phyloP scores from a whole-genome alignment of 768 basidiomycete genomes.

The Gloeostereum incarnatum region DNA sequence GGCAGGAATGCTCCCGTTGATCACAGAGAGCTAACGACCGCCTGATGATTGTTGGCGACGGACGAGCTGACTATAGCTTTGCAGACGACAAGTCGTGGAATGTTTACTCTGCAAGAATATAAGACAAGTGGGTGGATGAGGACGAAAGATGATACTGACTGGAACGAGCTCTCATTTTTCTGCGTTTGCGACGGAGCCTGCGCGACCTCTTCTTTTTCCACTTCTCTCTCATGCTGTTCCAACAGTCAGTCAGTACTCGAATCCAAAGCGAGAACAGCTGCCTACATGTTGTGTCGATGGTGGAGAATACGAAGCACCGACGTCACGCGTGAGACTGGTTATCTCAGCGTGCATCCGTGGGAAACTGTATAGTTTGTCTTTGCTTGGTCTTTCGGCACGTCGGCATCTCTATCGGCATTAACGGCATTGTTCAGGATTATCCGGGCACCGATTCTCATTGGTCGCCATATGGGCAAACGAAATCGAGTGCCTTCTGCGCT shows the following conservation, averaged over 20 bases:
- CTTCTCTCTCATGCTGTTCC: slow-evolving; percentile 87
- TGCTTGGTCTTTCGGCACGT: too few relatives aligned
- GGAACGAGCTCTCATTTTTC: slow-evolving; percentile 95
- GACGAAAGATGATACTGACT: slow-evolving; percentile 42
- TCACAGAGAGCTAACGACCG: too few relatives aligned
- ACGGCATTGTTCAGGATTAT: too few relatives aligned
- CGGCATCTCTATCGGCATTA: too few relatives aligned
- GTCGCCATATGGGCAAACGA: slow-evolving; percentile 21
- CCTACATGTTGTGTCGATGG: slow-evolving; percentile 13
- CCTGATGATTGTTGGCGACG: not conserved
- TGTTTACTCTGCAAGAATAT: slow-evolving; percentile 23
- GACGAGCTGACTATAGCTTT: not conserved
- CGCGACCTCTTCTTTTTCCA: slow-evolving; percentile 95
- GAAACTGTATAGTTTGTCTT: too few relatives aligned
- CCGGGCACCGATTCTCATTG: too few relatives aligned
- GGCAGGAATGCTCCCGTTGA: too few relatives aligned
- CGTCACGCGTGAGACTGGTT: too few relatives aligned
- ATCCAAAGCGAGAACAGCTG: not conserved
- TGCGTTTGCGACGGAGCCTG: slow-evolving; percentile 88
- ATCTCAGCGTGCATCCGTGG: too few relatives aligned
- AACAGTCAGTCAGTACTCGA: not conserved
- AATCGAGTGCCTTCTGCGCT: slow-evolving; percentile 39
- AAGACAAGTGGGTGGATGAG: not conserved
- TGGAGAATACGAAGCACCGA: slow-evolving; percentile 8
- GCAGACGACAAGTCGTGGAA: slow-evolving; percentile 1